These are phyloP conservation scores for Symbiodinium natans DNA, from an alignment of 73 alveolate species.

Conservation along the genomic window DNA sequence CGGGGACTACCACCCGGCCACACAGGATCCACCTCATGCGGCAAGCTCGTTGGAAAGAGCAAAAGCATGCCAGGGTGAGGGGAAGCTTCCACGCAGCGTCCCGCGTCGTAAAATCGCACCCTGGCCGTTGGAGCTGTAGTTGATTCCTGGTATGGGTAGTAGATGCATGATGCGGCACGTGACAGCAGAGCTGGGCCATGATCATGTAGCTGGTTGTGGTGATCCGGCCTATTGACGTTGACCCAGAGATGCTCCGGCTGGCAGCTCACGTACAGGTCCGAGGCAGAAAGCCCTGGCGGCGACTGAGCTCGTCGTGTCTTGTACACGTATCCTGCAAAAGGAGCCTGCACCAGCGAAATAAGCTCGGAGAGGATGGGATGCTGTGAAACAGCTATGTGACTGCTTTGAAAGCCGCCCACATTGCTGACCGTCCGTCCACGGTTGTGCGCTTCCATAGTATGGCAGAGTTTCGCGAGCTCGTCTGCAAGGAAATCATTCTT, in stretches of 20 bases:
- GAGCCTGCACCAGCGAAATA: not conserved
- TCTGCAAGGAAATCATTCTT: not conserved
- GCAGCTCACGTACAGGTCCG: conserved; percentile 31
- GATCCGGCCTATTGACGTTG: conserved; percentile 51
- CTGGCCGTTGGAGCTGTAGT: conserved; percentile 11
- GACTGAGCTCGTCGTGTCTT: conserved; percentile 22
- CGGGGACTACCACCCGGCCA: conserved; percentile 35
- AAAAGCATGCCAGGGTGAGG: conserved; percentile 42
- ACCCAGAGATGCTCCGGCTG: conserved; percentile 79
- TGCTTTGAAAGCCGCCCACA: conserved; percentile 64
- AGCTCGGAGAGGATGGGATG: conserved; percentile 29
- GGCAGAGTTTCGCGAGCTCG: conserved; percentile 15
- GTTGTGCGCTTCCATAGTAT: not conserved
- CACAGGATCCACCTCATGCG: conserved; percentile 68
- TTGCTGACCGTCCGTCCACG: conserved; percentile 18
- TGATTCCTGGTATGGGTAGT: conserved; percentile 17
- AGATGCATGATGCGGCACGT: conserved; percentile 41
- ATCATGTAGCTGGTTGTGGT: conserved; percentile 56
- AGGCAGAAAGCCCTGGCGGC: not conserved
- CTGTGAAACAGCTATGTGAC: not conserved
- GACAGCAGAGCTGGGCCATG: conserved; percentile 80
- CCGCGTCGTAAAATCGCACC: conserved; percentile 55
- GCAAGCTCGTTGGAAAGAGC: conserved; percentile 50
- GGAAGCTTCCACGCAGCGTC: conserved; percentile 18
- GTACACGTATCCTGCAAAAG: not conserved